Percentiles rank a stretch among this genome's conserved stretches.
Evolutionary conservation across 805 yeast genomes (phyloP).

Genomic region (Kluyveromyces nonfermentans): DNA sequence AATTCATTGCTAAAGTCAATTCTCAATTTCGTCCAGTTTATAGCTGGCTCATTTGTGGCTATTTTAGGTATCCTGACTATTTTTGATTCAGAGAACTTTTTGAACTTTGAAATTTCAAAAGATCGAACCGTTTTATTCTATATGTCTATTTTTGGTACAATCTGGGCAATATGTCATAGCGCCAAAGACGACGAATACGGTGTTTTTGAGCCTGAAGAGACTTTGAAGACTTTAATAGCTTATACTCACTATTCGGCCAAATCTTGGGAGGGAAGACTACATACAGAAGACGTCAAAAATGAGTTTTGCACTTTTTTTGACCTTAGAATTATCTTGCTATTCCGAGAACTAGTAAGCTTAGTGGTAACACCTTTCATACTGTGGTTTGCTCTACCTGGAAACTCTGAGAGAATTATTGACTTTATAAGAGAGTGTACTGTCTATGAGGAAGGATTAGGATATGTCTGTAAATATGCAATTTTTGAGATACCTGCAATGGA

Average conservation of each 20-base stretch:
- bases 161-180: conserved; percentile 75
- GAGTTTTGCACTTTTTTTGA: conserved; percentile 77
- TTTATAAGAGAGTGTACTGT: conserved; percentile 84
- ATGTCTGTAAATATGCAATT: conserved; percentile 90
- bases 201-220: conserved; percentile 89
- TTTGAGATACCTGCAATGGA: conserved; percentile 65
- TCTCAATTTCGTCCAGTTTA: conserved; percentile 54
- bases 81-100: conserved; percentile 82
- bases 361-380: conserved; percentile 82
- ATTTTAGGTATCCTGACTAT: conserved; percentile 68
- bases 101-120: conserved; percentile 78
- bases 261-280: conserved; percentile 78
- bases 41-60: conserved; percentile 85
- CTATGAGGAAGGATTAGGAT: conserved; percentile 90
- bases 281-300: conserved; percentile 72
- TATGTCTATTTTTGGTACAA: conserved; percentile 78
- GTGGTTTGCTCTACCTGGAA: conserved; percentile 70
- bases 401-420: conserved; percentile 71
- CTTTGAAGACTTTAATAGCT: conserved; percentile 68
- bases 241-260: conserved; percentile 86
- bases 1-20: conserved; percentile 54
- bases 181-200: conserved; percentile 54
- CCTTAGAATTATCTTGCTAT: conserved; percentile 56
- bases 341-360: conserved; percentile 74
- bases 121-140: conserved; percentile 80